Base-by-base conservation (phyloP, 306 rosid species). In the Cucurbita moschata region DNA sequence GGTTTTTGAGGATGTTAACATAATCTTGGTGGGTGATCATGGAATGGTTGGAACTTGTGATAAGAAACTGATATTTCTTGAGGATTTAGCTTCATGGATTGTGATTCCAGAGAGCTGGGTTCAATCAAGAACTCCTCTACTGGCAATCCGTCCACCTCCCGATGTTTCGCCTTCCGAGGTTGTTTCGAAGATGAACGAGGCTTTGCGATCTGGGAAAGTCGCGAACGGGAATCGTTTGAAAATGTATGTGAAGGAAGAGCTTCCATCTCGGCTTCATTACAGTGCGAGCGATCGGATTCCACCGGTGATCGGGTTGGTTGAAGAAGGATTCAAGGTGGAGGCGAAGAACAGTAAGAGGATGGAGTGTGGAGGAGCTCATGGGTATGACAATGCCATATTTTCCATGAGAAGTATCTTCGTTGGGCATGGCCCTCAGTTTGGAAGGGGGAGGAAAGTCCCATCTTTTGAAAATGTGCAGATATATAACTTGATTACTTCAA, bases 31-130 rank as follows among this genome's bases (percentile, higher is more conserved):
- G 5, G 99, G 99, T 59, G 99, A 95, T 83, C 99, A 95, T 86
- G 99, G 99, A 44, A 95, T 95, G 99, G 99, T 95, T 80, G 96
- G 97, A 64, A 91, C 97, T 0, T 95, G 99, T 59, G 99, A 95
- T 78, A 86, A 89, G 49, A 95, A 95, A 78, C 76, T 95, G 64
- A 81, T 91, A 40, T 88, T 84, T 58, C 73, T 95, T 5, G 91
- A 89, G 69, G 97, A 91, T 78, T 77, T 95, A 82, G 80, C 76
- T 54, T 81, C 96, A 53, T 95, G 96, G 97, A 78, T 91, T 79
- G 86, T 84, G 15, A 59, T 95, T 75, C 96, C 88, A 0, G 60
- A 10, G 0, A 58, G 49, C 62, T 94, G 99, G 99, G 92, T 94
- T 16, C 83, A 79, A 40, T 80, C 92, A 0, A 37, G 73, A 76